Evolutionary conservation across 176 grass and related monocot species (phyloP).

Genomic region (Typha latifolia): DNA sequence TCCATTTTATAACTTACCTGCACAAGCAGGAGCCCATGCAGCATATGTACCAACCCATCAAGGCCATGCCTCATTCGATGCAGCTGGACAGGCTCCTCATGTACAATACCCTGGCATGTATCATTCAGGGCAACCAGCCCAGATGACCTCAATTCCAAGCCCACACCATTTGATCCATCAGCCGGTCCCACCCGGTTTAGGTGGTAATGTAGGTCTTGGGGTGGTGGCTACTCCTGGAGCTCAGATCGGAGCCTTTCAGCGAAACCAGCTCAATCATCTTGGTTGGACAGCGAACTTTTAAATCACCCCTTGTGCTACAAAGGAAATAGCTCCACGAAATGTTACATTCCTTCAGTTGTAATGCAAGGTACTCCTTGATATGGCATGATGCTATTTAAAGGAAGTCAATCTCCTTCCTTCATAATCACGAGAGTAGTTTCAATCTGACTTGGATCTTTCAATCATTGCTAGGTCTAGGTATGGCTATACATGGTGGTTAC

Average conservation of each 20-base stretch:
- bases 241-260: slow-evolving; percentile 56
- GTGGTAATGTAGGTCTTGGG: slow-evolving; percentile 44
- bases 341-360: slow-evolving; percentile 10
- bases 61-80: slow-evolving; percentile 41
- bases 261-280: slow-evolving; percentile 44
- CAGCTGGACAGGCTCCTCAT: slow-evolving; percentile 36
- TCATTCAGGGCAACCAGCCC: slow-evolving; percentile 26
- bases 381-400: too few species aligned
- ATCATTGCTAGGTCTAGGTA: too few species aligned
- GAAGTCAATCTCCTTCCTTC: too few species aligned
- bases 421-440: too few species aligned
- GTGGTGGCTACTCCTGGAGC: slow-evolving; percentile 37
- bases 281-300: slow-evolving; percentile 40
- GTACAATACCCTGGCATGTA: slow-evolving; percentile 38
- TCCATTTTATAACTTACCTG: slow-evolving; percentile 43
- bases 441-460: too few species aligned
- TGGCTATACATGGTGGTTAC: too few species aligned
- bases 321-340: slow-evolving; percentile 1
- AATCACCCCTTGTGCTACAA: neutral
- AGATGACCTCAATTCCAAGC: slow-evolving; percentile 37
- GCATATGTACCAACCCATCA: slow-evolving; percentile 37
- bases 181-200: slow-evolving; percentile 10
- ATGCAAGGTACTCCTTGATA: slow-evolving; percentile 7
- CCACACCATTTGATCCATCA: slow-evolving; percentile 54
- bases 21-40: slow-evolving; percentile 42